Percentiles rank a stretch among this genome's conserved stretches.
These are phyloP conservation scores for Geotrichum phurueaensis DNA, from an alignment of 1,139 yeast genomes.

Conservation along the genomic window DNA sequence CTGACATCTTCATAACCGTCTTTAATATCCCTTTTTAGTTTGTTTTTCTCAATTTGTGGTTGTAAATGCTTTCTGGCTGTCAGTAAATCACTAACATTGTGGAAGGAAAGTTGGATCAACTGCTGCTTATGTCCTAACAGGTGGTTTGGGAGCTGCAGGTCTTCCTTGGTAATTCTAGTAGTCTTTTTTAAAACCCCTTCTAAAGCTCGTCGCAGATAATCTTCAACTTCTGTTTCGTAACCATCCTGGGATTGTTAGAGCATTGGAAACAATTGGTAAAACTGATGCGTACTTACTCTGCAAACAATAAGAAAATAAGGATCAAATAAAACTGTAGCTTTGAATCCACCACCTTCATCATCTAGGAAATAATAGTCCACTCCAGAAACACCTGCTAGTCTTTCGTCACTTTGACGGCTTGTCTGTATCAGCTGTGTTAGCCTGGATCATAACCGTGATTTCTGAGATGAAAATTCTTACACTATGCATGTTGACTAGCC, in stretches of 20 bases:
- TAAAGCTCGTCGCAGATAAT: conserved; percentile 60
- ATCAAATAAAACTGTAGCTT: conserved; percentile 72
- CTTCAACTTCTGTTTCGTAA: conserved; percentile 79
- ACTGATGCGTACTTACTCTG: conserved; percentile 34
- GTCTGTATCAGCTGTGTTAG: conserved; percentile 32
- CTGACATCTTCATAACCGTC: conserved; percentile 61
- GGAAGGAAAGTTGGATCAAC: conserved; percentile 63
- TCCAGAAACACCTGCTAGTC: conserved; percentile 65
- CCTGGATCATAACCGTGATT: background rate
- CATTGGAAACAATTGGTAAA: background rate
- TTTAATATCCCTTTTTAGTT: conserved; percentile 55
- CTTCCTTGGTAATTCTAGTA: conserved; percentile 61
- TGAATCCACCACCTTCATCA: conserved; percentile 95
- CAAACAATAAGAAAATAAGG: conserved; percentile 84
- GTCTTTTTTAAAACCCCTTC: conserved; percentile 59
- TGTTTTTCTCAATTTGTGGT: conserved; percentile 70
- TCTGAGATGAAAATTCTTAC: conserved; percentile 21
- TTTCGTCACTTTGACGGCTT: conserved; percentile 51
- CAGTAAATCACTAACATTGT: conserved; percentile 66
- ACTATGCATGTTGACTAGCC: conserved; percentile 74
- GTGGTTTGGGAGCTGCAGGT: conserved; percentile 76
- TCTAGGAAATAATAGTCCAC: conserved; percentile 95
- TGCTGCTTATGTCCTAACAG: conserved; percentile 67
- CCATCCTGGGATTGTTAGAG: conserved; percentile 31
- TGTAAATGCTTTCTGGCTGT: conserved; percentile 63